Conservation (phyloP, 805 yeast species). For the Kuraishia hungarica region DNA sequence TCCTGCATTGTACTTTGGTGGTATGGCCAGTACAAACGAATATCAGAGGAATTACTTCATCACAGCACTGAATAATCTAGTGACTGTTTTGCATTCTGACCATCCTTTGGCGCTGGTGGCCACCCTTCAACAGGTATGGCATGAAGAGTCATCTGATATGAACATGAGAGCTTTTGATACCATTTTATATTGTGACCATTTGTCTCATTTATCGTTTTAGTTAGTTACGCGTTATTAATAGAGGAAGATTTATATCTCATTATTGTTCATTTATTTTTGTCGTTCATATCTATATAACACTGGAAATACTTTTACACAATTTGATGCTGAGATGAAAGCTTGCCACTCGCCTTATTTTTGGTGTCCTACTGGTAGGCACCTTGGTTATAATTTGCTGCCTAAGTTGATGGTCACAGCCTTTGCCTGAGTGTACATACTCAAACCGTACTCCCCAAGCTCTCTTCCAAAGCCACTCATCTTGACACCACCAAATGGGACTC, state of each 20-base stretch:
- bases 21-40: slow-evolving; percentile 16
- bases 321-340: not conserved
- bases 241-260: not conserved
- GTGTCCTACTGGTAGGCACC: not conserved
- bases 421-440: slow-evolving; percentile 52
- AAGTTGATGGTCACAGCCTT: slow-evolving; percentile 68
- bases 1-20: slow-evolving; percentile 19
- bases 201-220: not conserved
- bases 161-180: not conserved
- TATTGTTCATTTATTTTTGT: not conserved
- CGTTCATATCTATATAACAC: not conserved
- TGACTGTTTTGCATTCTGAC: not conserved
- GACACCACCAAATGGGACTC: slow-evolving; percentile 63
- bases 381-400: slow-evolving; percentile 4
- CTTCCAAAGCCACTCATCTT: slow-evolving; percentile 61
- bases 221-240: not conserved
- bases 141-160: not conserved
- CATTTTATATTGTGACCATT: not conserved
- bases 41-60: slow-evolving; percentile 15
- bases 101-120: not conserved
- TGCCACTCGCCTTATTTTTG: not conserved
- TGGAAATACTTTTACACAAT: not conserved
- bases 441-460: slow-evolving; percentile 61
- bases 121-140: not conserved
- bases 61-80: not conserved